A percentile compares a stretch with the other conserved stretches of the same genome.
Conservation (phyloP, 305 asterid genomes). For the Fraxinus sp. region DNA sequence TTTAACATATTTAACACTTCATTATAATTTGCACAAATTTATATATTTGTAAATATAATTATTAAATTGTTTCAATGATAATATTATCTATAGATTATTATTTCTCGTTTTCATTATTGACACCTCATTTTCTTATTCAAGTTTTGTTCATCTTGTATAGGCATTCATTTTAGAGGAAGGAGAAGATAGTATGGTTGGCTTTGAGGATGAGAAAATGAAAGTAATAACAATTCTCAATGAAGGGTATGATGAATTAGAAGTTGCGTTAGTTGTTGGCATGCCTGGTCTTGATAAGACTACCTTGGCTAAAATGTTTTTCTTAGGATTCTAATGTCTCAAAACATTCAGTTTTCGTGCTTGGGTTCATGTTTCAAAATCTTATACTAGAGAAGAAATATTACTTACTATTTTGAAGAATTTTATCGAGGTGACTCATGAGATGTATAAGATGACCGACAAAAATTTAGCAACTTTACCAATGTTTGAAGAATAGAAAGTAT, state of each 20-base stretch:
- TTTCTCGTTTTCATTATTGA: neutral
- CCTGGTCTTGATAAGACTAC: neutral
- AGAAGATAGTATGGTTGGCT: neutral
- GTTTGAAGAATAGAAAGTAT: neutral
- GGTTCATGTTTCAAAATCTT: neutral
- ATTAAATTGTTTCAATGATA: neutral
- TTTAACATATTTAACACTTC: neutral
- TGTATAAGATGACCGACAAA: neutral
- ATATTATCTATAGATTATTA: no score
- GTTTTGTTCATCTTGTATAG: neutral
- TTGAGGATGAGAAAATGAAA: neutral
- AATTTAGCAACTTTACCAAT: neutral
- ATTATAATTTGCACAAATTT: no score
- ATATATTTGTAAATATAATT: no score
- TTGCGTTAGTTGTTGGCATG: neutral
- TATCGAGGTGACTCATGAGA: neutral
- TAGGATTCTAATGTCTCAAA: neutral
- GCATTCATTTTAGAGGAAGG: neutral
- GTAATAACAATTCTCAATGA: neutral
- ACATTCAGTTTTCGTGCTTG: neutral
- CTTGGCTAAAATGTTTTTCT: neutral
- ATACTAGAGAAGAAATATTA: neutral
- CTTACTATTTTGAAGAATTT: neutral
- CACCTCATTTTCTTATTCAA: neutral
- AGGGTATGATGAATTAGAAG: neutral